Evolutionary conservation across 2,329 filamentous ascomycete species (phyloP).

Genomic region (Tolypocladium capitatum): DNA sequence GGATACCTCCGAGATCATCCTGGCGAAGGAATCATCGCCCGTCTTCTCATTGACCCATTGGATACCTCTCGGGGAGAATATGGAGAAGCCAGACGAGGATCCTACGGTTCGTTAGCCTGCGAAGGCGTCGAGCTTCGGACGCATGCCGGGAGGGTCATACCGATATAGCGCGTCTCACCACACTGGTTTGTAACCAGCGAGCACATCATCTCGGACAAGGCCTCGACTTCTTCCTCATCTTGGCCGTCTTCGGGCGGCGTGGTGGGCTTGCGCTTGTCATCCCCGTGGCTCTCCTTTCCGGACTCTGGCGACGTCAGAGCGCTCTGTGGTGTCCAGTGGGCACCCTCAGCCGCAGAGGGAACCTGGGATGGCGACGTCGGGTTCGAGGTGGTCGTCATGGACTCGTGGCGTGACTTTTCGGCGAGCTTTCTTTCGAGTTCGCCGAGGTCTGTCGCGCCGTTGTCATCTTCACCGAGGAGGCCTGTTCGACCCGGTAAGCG

Average conservation of each 20-base stretch:
- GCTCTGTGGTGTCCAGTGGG: slow-evolving; percentile 36
- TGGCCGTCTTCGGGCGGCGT: slow-evolving; percentile 27
- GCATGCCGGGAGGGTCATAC: slow-evolving; percentile 30
- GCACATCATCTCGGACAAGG: slow-evolving; percentile 96
- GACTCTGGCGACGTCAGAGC: slow-evolving; percentile 40
- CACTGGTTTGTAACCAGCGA: slow-evolving; percentile 89
- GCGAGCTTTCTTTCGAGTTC: slow-evolving; percentile 67
- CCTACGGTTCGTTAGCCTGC: slow-evolving; percentile 35
- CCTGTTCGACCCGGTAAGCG: slow-evolving; percentile 26
- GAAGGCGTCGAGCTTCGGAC: background rate
- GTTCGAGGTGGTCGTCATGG: slow-evolving; percentile 29
- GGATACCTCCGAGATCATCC: slow-evolving; percentile 86
- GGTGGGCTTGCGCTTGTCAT: slow-evolving; percentile 21
- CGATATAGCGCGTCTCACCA: slow-evolving; percentile 92
- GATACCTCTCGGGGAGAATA: slow-evolving; percentile 95
- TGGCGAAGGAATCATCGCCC: slow-evolving; percentile 86
- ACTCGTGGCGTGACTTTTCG: slow-evolving; percentile 42
- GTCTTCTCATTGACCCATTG: slow-evolving; percentile 98
- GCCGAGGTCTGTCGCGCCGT: slow-evolving; percentile 73
- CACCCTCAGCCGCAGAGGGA: slow-evolving; percentile 28
- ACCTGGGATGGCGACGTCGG: slow-evolving; percentile 38
- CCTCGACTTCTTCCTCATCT: slow-evolving; percentile 60
- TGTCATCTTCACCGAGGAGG: slow-evolving; percentile 72
- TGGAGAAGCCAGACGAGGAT: slow-evolving; percentile 94
- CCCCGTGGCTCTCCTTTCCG: slow-evolving; percentile 20